Conservation (phyloP, 495 filamentous ascomycete species). For the Xylaria flabelliformis region DNA sequence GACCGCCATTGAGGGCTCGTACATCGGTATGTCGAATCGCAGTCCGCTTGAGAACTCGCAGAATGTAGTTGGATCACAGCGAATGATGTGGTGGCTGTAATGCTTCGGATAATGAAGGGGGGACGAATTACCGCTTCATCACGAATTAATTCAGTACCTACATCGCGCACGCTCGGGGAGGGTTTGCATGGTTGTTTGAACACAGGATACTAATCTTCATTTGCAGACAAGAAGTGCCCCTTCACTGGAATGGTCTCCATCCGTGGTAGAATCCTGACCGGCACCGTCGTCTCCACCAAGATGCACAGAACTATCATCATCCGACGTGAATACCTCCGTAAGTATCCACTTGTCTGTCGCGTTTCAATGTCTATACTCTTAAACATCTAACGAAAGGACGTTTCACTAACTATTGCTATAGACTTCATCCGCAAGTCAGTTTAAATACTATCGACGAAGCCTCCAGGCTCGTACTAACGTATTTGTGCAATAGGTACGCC, state of each 20-base stretch:
- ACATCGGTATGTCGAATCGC: constrained; percentile 84
- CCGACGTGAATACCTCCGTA: constrained; percentile 93
- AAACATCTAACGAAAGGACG: background rate
- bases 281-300: constrained; percentile 98
- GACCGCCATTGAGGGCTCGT: constrained; percentile 95
- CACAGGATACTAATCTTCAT: constrained; percentile 20
- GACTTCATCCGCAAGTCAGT: constrained; percentile 32
- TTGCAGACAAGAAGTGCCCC: constrained; percentile 99
- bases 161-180: background rate
- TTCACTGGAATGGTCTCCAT: constrained; percentile 98
- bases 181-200: constrained; percentile 20
- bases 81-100: background rate
- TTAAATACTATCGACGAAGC: background rate
- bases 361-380: background rate
- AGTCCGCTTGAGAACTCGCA: constrained; percentile 2
- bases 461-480: background rate
- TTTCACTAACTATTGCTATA: constrained; percentile 17
- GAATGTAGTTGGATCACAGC: background rate
- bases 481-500: constrained; percentile 63
- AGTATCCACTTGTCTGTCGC: background rate
- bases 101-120: background rate
- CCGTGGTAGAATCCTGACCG: constrained; percentile 99
- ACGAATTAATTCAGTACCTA: background rate
- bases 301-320: constrained; percentile 99
- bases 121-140: background rate